These are phyloP conservation scores for Aspergillus ibericus DNA, from an alignment of 2,329 filamentous ascomycete genomes.

Conservation along the genomic window DNA sequence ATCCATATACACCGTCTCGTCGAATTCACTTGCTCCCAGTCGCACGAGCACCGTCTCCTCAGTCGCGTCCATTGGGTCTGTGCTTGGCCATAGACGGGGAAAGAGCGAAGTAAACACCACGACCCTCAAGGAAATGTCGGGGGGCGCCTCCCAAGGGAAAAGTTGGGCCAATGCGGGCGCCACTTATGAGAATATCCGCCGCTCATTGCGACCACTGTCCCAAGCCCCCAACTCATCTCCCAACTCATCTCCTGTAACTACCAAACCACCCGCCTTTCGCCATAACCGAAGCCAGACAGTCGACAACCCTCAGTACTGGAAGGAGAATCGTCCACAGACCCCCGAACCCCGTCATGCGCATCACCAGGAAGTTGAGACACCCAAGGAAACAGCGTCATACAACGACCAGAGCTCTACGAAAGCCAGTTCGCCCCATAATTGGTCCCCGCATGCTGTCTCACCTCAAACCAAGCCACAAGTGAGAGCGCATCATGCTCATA, in stretches of 20 bases:
- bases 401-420: conserved; percentile 26
- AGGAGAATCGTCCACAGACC: conserved; percentile 34
- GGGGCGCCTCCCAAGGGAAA: conserved; percentile 21
- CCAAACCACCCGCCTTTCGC: conserved; percentile 34
- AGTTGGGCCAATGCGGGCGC: conserved; percentile 54
- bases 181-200: conserved; percentile 70
- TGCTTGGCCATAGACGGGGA: conserved; percentile 66
- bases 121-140: conserved; percentile 37
- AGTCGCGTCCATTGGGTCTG: conserved; percentile 63
- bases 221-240: conserved; percentile 63
- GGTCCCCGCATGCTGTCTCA: conserved; percentile 27
- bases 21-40: conserved; percentile 53
- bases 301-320: conserved; percentile 51
- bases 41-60: conserved; percentile 72
- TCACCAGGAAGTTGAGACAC: conserved; percentile 31
- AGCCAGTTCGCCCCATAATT: conserved; percentile 23
- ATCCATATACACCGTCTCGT: conserved; percentile 52
- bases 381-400: conserved; percentile 22
- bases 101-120: conserved; percentile 69
- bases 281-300: conserved; percentile 63
- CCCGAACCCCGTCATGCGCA: conserved; percentile 32
- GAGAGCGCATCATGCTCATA: conserved; percentile 32
- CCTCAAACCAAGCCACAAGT: conserved; percentile 31
- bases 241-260: conserved; percentile 45
- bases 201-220: conserved; percentile 73